Conservation (phyloP, 2,329 filamentous ascomycete species). For the Alternaria sp. region DNA sequence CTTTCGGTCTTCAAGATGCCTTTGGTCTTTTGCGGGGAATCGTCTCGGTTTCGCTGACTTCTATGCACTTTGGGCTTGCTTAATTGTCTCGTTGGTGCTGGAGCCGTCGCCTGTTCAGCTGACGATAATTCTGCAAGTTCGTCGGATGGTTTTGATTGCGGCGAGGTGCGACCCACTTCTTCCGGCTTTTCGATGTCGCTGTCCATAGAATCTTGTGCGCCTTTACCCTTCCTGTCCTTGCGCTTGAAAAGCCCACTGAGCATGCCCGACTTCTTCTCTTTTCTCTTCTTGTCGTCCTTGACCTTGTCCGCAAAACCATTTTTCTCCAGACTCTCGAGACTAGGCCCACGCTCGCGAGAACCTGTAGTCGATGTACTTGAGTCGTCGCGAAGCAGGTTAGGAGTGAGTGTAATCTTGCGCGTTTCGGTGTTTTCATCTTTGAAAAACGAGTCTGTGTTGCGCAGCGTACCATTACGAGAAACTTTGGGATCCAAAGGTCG, state of each 20-base stretch:
- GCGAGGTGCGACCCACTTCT: slow-evolving; percentile 48
- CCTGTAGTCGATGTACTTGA: slow-evolving; percentile 53
- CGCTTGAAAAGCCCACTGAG: slow-evolving; percentile 74
- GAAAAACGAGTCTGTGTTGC: slow-evolving; percentile 96
- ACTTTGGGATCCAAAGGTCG: slow-evolving; percentile 53
- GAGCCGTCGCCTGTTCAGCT: slow-evolving; percentile 37
- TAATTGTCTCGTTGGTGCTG: slow-evolving; percentile 40
- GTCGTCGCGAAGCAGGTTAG: slow-evolving; percentile 88
- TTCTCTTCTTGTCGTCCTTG: slow-evolving; percentile 78
- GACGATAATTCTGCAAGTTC: slow-evolving; percentile 40
- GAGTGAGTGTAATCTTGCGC: slow-evolving; percentile 95
- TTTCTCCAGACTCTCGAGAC: slow-evolving; percentile 80
- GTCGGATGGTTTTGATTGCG: slow-evolving; percentile 46
- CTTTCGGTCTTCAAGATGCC: slow-evolving; percentile 45
- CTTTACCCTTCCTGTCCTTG: slow-evolving; percentile 65
- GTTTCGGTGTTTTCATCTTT: slow-evolving; percentile 95
- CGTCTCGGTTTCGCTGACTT: slow-evolving; percentile 40
- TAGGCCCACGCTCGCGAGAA: slow-evolving; percentile 64
- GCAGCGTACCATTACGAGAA: slow-evolving; percentile 83
- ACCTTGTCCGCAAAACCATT: slow-evolving; percentile 67
- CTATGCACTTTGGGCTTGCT: slow-evolving; percentile 54
- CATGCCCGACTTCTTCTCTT: slow-evolving; percentile 74
- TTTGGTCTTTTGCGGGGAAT: slow-evolving; percentile 46
- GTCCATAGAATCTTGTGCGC: slow-evolving; percentile 43
- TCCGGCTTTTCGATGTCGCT: slow-evolving; percentile 58